Evolutionary conservation across 2,329 filamentous ascomycete species (phyloP), one percentile per base, ranked within the genome.

Genomic region (Fusarium redolens): DNA sequence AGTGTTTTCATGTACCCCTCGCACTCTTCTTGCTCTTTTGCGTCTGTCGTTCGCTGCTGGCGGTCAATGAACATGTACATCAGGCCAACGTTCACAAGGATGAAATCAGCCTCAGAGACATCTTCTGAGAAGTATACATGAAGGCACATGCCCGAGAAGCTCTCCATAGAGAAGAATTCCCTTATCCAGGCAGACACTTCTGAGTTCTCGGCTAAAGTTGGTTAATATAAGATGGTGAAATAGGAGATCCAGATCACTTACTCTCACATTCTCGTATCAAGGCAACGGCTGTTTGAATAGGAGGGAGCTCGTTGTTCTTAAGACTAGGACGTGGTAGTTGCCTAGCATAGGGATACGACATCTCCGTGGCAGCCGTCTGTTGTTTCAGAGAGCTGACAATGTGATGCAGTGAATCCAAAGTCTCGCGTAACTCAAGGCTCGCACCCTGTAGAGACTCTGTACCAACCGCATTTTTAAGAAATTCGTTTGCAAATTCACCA

Each of bases 401-500:
- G 20, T 79, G 75, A 38, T 79, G 78, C 4, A 83, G 79, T 2
- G 81, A 79, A 45, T 81, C 79, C 11, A 83, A 61, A 2, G 81
- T 80, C 62, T 82, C 80, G 7, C 78, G 76, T 72, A 83, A 71
- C 67, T 82, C 79, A 2, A 81, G 74, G 12, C 78, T 75, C 1
- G 78, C 73, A 10, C 74, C 77, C 30, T 76, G 74, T 1, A 79
- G 57, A 14, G 78, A 72, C n/a, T 69, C 76, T 30, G 77, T 75
- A 15, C 74, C 76, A 20, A 82, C 81, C 7, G 80, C 81, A 60
- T 84, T 81, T 28, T 82, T 79, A 5, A 85, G 74, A 47, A 86
- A 84, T 54, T 86, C 82, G 28, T 82, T 85, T 38, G 85, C 85
- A 68, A 86, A 86, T 17, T 80, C 81, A 3, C 84, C 84, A 61